Evolutionary conservation across 2,329 filamentous ascomycete species (phyloP), one percentile per base, ranked within the genome.

Genomic region (Albifimbria verrucaria): DNA sequence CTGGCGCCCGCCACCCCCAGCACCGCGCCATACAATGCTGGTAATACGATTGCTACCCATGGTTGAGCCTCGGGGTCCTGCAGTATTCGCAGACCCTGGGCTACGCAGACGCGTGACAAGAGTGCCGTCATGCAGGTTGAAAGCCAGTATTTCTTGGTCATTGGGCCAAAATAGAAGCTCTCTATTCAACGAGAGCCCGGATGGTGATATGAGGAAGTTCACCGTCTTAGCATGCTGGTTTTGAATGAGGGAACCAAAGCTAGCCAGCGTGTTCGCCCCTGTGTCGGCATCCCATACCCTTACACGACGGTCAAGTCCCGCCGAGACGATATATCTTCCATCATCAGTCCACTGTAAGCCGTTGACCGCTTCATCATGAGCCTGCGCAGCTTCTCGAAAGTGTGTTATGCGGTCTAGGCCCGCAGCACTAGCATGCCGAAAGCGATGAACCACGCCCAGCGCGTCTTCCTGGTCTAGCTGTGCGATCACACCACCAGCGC

Each of bases 401-500:
- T 66, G 68, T 23, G 66, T 64, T 24, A 64, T 61, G 39, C 62
- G 58, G 20, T 65, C 62, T 10, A 62, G 50, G 2, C 67, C 70
- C 15, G 66, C 61, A 1, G 66, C 65, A 26, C 57, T 54, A 55
- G 72, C 61, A 54, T 71, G 57, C 45, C 68, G 59, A 61, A 67
- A 70, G 17, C 68, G 66, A 45, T 76, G 68, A 41, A 81, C 68
- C 4, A 92, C 68, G 2, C 92, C 92, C 3, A 89, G 75, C 3
- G 85, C 86, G 65, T 97, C 91, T 65, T 96, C 90, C 71, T 91
- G 85, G 65, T 97, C 90, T 2, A 97, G 78, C 41, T 88, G 80
- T 0, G 87, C 90, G 26, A 97, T 77, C 20, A 88, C 83, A 7
- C 86, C 87, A 20, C 88, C 87, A 25, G 90, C 89, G 26, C 89